phyloP scores from a whole-genome alignment of 2,329 filamentous ascomycete genomes.

The Talaromyces piceae region DNA sequence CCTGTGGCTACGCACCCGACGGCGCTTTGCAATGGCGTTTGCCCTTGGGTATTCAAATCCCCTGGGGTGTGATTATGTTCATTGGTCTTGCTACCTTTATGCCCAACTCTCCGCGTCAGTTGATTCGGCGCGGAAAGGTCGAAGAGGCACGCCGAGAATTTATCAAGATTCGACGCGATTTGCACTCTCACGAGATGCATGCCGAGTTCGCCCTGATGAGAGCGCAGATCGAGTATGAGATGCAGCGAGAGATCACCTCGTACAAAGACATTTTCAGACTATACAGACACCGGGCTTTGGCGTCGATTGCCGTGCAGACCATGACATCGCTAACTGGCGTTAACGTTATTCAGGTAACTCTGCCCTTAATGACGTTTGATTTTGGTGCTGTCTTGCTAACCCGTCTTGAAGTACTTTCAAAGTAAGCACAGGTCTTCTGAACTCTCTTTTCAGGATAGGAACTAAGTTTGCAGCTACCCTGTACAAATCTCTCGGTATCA shows the following conservation, averaged over 20 bases:
- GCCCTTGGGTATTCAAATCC: constrained; percentile 49
- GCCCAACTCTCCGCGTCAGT: constrained; percentile 49
- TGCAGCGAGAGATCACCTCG: constrained; percentile 48
- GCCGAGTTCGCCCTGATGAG: constrained; percentile 50
- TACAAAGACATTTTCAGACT: constrained; percentile 46
- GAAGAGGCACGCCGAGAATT: constrained; percentile 45
- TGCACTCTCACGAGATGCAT: constrained; percentile 37
- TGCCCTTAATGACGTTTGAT: not conserved
- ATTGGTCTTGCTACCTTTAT: constrained; percentile 49
- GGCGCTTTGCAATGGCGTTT: constrained; percentile 49
- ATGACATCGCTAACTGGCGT: constrained; percentile 52
- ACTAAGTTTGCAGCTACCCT: constrained; percentile 37
- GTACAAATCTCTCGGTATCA: constrained; percentile 49
- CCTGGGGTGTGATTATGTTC: constrained; percentile 50
- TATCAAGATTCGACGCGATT: constrained; percentile 40
- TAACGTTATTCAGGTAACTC: constrained; percentile 46
- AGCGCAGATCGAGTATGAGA: constrained; percentile 50
- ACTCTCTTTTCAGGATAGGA: not conserved
- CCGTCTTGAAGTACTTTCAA: constrained; percentile 27
- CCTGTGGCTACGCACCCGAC: constrained; percentile 47
- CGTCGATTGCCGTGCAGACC: constrained; percentile 50
- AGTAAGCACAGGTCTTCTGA: constrained; percentile 6
- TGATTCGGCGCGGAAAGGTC: constrained; percentile 44
- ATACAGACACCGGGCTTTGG: constrained; percentile 46
- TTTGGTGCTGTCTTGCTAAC: not conserved